Evolutionary conservation across 164 flowering plant genomes (phyloP), one percentile per base, ranked within the genome.

Genomic region (Hamamelis virginiana): DNA sequence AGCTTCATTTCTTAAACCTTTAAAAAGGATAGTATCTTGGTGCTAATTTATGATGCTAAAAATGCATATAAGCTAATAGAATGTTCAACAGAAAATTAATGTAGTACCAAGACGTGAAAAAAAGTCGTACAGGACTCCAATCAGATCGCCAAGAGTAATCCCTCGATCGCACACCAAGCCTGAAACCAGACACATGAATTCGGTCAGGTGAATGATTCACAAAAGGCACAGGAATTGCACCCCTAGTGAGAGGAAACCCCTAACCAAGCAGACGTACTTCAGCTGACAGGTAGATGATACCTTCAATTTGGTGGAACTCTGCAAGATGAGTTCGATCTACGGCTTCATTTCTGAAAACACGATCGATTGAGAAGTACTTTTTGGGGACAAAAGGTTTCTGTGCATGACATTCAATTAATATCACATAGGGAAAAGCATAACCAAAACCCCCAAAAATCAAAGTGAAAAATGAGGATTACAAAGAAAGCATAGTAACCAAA

Each of bases 321-420:
- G 99, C 99, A 64, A 93, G 95, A 86, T 96, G 99, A 10, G 99
- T 96, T 65, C 97, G 84, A 74, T 96, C 99, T 0, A 96, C 99
- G 15, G 99, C 96, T 86, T 96, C 99, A 84, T 96, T 96, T 81
- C 99, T 82, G 84, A 93, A 96, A 48, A 96, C 98, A n/a, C 97
- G 96, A 67, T 93, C 98, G 18, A 96, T 93, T 8, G 96, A 93
- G 71, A 85, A 96, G 73, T 90, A 93, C 43, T 81, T 87, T 70
- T 82, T 84, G 5, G 98, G 96, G 19, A 70, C 77, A 77, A 93
- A 93, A 58, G 91, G 86, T 85, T 85, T 82, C 96, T 95, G 83
- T 15, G 47, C 10, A 69, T 21, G 58, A 58, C 21, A 68, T 26
- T 33, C 52, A 13, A 41, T 26, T 23, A 67, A 38, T 27, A 73